Conservation (phyloP, 208 protist genomes). For the Leishmania aethiopica region DNA sequence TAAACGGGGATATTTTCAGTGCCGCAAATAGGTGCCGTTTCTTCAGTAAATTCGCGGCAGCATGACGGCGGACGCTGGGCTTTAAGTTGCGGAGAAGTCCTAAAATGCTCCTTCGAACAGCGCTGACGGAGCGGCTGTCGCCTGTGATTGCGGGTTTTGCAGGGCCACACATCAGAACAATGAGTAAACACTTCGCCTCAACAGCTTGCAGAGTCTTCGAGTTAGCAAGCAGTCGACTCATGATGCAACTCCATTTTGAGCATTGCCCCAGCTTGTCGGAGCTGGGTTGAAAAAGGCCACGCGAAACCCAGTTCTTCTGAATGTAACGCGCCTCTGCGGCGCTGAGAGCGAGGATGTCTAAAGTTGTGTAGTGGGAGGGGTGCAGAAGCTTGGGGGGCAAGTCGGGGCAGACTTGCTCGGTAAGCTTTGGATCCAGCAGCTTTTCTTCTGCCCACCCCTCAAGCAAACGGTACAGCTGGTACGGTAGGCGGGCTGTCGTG, state of each 20-base stretch:
- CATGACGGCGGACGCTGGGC: constrained; percentile 18
- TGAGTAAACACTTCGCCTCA: constrained; percentile 21
- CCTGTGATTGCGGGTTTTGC: neutral
- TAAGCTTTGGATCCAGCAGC: neutral
- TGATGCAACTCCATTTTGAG: constrained; percentile 2
- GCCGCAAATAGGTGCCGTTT: constrained; percentile 33
- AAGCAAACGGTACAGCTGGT: constrained; percentile 20
- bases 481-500: constrained; percentile 25
- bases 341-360: constrained; percentile 28
- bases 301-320: constrained; percentile 12
- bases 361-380: constrained; percentile 26
- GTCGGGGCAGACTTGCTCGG: constrained; percentile 20
- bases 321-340: constrained; percentile 15
- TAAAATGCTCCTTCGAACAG: constrained; percentile 10
- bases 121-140: neutral
- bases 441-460: constrained; percentile 5
- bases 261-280: no score
- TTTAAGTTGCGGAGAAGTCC: constrained; percentile 22
- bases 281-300: neutral
- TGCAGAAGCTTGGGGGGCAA: constrained; percentile 23
- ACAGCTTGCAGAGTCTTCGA: constrained; percentile 18
- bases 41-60: constrained; percentile 30
- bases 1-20: constrained; percentile 44
- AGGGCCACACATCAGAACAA: constrained; percentile 2
- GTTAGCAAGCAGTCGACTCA: constrained; percentile 8